Evolutionary conservation across 345 rosid species (phyloP).

Genomic region (Trapa bicornis): DNA sequence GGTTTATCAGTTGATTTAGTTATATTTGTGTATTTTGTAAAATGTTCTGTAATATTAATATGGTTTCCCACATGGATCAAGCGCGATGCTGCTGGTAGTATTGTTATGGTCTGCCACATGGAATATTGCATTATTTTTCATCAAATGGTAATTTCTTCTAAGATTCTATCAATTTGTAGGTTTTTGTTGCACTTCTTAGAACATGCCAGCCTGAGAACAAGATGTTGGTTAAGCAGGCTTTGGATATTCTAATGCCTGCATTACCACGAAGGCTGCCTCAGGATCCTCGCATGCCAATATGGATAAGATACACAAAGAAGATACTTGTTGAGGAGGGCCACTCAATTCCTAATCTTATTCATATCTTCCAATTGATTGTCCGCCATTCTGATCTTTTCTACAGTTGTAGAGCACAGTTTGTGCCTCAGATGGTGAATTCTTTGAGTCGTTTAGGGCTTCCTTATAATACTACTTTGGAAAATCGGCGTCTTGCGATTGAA

Average conservation of each 20-base stretch:
- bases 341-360: conserved; percentile 89
- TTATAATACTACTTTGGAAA: conserved; percentile 80
- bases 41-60: not conserved
- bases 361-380: conserved; percentile 94
- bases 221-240: conserved; percentile 94
- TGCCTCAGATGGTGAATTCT: conserved; percentile 99
- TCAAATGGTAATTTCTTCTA: not conserved
- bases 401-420: conserved; percentile 96
- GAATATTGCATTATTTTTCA: not conserved
- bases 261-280: conserved; percentile 88
- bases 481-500: conserved; percentile 96
- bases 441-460: conserved; percentile 97
- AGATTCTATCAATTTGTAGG: conserved; percentile 32
- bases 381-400: conserved; percentile 97
- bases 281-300: conserved; percentile 97
- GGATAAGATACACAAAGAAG: conserved; percentile 98
- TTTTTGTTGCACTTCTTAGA: conserved; percentile 97
- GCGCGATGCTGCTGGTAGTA: conserved; percentile 5
- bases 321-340: conserved; percentile 99
- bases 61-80: not conserved
- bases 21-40: no score
- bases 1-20: no score
- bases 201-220: conserved; percentile 98
- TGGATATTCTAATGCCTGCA: conserved; percentile 97
- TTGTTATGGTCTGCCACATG: no score